These are phyloP conservation scores for Spathaspora hagerdaliae DNA, from an alignment of 805 yeast species.

Conservation along the genomic window DNA sequence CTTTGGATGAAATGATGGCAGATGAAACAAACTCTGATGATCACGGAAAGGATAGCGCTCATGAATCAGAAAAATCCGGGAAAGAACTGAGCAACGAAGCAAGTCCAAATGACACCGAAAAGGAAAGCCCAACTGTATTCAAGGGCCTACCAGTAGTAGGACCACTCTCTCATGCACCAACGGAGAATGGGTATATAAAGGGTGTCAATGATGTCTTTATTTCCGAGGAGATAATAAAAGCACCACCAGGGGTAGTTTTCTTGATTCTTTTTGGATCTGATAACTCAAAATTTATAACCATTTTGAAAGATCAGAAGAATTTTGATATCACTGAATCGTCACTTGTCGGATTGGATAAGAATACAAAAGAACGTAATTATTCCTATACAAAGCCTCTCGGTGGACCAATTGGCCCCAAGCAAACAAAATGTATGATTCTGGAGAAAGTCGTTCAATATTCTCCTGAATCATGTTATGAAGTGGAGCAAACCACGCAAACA, in stretches of 20 bases:
- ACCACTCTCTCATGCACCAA: slow-evolving; percentile 48
- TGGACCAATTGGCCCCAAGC: slow-evolving; percentile 73
- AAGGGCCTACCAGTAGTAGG: slow-evolving; percentile 41
- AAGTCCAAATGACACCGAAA: slow-evolving; percentile 14
- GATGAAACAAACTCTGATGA: slow-evolving; percentile 7
- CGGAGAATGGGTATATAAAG: slow-evolving; percentile 41
- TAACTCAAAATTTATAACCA: slow-evolving; percentile 36
- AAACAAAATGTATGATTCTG: slow-evolving; percentile 60
- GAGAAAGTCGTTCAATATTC: slow-evolving; percentile 57
- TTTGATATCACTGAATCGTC: slow-evolving; percentile 49
- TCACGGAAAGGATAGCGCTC: slow-evolving; percentile 15
- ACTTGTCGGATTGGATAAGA: slow-evolving; percentile 24
- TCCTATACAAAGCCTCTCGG: slow-evolving; percentile 60
- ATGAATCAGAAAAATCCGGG: slow-evolving; percentile 5
- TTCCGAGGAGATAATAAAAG: slow-evolving; percentile 48
- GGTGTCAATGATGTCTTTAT: slow-evolving; percentile 52
- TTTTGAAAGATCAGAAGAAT: slow-evolving; percentile 61
- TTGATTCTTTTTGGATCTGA: slow-evolving; percentile 62
- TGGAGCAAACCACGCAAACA: slow-evolving; percentile 57
- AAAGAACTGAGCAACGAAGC: slow-evolving; percentile 12
- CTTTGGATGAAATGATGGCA: background rate
- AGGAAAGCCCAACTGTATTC: slow-evolving; percentile 16
- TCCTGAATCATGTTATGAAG: slow-evolving; percentile 42
- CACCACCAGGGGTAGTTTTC: slow-evolving; percentile 64
- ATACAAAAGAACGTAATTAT: slow-evolving; percentile 43